Evolutionary conservation across 257 asterid genomes (phyloP).

Genomic region (Salvia miltiorrhiza): DNA sequence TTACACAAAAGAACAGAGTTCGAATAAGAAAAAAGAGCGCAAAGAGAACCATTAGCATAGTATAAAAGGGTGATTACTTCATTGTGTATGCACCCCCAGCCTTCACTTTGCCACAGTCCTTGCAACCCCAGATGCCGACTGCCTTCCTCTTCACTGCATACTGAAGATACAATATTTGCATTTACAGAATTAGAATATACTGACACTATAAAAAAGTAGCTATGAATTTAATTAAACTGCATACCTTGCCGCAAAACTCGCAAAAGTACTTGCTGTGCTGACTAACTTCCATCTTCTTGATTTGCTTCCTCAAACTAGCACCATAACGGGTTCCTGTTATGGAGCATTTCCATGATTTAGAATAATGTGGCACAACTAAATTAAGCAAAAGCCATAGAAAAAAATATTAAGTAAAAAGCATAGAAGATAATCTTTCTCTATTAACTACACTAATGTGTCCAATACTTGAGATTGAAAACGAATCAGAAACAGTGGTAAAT

Average conservation of each 20-base stretch:
- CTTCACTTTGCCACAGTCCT: slow-evolving; percentile 68
- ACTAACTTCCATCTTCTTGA: slow-evolving; percentile 62
- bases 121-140: slow-evolving; percentile 69
- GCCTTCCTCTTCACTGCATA: slow-evolving; percentile 68
- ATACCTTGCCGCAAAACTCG: slow-evolving; percentile 66
- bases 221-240: neutral
- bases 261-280: slow-evolving; percentile 68
- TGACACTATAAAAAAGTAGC: neutral
- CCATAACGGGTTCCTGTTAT: slow-evolving; percentile 62
- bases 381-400: neutral
- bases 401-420: too few relatives aligned
- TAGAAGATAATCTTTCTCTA: neutral
- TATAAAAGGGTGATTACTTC: slow-evolving; percentile 25
- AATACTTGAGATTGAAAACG: neutral
- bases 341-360: neutral
- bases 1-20: neutral
- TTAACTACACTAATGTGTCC: neutral
- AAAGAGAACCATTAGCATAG: neutral
- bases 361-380: neutral
- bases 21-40: neutral
- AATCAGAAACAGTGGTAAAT: neutral
- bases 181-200: neutral
- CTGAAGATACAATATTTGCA: slow-evolving; percentile 18
- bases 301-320: slow-evolving; percentile 73
- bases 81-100: slow-evolving; percentile 71